phyloP scores from a whole-genome alignment of 208 protist species.

The Entamoeba histolytica region DNA sequence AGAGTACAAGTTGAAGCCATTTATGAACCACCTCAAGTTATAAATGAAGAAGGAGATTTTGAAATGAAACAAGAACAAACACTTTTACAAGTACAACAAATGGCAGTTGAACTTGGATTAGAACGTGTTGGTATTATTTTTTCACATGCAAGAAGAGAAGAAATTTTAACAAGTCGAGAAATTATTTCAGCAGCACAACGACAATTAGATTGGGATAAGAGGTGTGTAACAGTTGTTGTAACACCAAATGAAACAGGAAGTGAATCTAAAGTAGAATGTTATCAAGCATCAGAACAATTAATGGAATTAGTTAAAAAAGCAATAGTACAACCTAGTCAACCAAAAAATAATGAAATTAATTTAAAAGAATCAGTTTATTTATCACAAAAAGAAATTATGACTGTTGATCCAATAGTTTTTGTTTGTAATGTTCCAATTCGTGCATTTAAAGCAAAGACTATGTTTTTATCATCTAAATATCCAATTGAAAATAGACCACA shows the following conservation, averaged over 20 bases:
- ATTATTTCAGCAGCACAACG: not conserved
- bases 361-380: not conserved
- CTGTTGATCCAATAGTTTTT: not conserved
- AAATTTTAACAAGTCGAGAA: not conserved
- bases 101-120: not conserved
- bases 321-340: not conserved
- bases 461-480: not conserved
- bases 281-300: not conserved
- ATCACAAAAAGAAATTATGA: not conserved
- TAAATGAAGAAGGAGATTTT: not conserved
- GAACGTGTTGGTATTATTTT: not conserved
- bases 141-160: not conserved
- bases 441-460: not conserved
- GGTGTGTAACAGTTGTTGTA: not conserved
- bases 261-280: not conserved
- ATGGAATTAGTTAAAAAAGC: not conserved
- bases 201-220: not conserved
- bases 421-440: not conserved
- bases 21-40: not conserved
- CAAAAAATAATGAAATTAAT: not conserved
- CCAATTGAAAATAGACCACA: not conserved
- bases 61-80: not conserved
- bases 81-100: not conserved
- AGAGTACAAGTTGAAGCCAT: not conserved
- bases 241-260: not conserved